Evolutionary conservation across 2,329 filamentous ascomycete genomes (phyloP).

Genomic region (Fusarium sp.): DNA sequence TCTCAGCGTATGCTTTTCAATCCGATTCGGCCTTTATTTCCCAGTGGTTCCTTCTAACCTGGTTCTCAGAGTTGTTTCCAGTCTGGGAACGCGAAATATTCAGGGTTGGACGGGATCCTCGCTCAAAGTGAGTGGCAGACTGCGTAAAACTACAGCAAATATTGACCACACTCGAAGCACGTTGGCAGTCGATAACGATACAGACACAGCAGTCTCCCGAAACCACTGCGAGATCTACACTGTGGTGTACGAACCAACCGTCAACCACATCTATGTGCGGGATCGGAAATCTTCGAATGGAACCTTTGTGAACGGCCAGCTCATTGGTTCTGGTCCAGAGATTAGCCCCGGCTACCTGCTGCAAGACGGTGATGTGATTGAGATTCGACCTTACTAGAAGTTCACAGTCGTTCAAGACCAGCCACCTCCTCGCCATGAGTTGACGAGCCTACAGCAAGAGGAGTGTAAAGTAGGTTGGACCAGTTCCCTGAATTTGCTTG

Average conservation of each 20-base stretch:
- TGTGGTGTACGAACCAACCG: constrained; percentile 61
- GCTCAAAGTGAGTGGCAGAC: constrained; percentile 49
- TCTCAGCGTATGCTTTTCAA: constrained; percentile 45
- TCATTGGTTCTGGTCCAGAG: constrained; percentile 57
- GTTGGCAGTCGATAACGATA: constrained; percentile 55
- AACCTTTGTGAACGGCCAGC: constrained; percentile 63
- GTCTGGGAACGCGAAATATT: constrained; percentile 51
- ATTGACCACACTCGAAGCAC: constrained; percentile 48
- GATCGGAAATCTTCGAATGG: constrained; percentile 68
- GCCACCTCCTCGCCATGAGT: constrained; percentile 39
- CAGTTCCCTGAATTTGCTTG: too few species aligned
- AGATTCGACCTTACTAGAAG: constrained; percentile 56
- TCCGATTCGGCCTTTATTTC: constrained; percentile 11
- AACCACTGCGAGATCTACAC: constrained; percentile 69
- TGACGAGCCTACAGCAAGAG: constrained; percentile 50
- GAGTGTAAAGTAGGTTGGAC: constrained; percentile 50
- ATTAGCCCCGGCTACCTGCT: constrained; percentile 62
- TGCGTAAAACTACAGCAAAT: background rate
- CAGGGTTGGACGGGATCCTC: constrained; percentile 53
- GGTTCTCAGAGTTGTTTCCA: constrained; percentile 45
- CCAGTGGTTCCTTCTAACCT: constrained; percentile 26
- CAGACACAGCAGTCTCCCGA: constrained; percentile 61
- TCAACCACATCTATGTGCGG: constrained; percentile 65
- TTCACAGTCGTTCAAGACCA: constrained; percentile 52
- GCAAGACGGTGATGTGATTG: constrained; percentile 63